Evolutionary conservation across 2,329 filamentous ascomycete genomes (phyloP), one percentile per base, ranked within the genome.

Genomic region (Penicillium concentricum): DNA sequence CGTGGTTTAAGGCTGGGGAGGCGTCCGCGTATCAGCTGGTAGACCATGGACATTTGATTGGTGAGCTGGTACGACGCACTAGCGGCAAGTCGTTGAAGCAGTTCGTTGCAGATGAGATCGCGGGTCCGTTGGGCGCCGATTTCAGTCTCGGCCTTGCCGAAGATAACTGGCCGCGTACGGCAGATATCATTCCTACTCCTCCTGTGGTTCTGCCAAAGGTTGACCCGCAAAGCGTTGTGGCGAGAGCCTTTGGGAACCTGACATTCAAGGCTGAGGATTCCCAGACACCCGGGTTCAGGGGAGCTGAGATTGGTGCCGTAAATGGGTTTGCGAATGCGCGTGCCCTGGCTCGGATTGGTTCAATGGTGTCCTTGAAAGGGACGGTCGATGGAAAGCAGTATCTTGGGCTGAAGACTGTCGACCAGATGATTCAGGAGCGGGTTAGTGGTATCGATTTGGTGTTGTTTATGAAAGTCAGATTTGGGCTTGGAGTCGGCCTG

Each of bases 291-390:
- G 64, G 32, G 0, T 81, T 79, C 69, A 71, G 77, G 22, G 60
- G 61, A 0, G 69, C 73, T 2, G 78, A 79, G 47, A 62, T 81
- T 5, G 78, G 78, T 0, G 74, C 75, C 0, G 61, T 67, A 1
- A 81, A 80, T 57, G 81, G 80, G 0, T 76, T 80, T 51, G 61
- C 66, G 1, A 83, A 82, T 58, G 78, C 80, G 12, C 69, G 74
- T 4, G 72, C 70, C 0, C 47, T 83, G 24, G 75, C 72, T 6
- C 69, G 69, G 1, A 77, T 83, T 20, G 66, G 79, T 8, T 77
- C 76, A 5, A 54, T 72, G 5, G 65, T 79, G 18, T 64, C 76
- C 4, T 58, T 71, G 0, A 65, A 67, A 12, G 75, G 76, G 0
- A 54, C 51, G 2, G 68, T 73, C 4, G 69, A 73, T 46, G 72